A percentile compares a stretch with the other conserved stretches of the same genome.
phyloP scores from a whole-genome alignment of 2,329 filamentous ascomycete species.

The Ophiocordyceps camponoti-floridani region DNA sequence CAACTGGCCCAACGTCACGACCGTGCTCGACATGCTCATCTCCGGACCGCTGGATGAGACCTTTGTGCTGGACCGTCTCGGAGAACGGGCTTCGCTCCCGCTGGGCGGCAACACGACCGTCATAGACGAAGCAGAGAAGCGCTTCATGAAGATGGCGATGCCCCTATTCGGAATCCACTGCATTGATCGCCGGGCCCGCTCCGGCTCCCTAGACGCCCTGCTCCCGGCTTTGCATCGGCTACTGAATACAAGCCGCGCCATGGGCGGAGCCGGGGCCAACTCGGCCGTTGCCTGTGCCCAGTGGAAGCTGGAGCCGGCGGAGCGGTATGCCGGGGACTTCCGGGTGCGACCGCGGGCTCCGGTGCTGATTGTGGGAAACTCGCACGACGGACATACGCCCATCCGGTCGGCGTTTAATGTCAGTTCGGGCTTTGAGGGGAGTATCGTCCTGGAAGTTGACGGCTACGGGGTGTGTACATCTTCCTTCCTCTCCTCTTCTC shows the following conservation, averaged over 20 bases:
- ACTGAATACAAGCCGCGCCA: conserved; percentile 9
- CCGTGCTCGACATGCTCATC: not conserved
- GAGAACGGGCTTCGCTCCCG: not conserved
- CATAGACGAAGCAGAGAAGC: not conserved
- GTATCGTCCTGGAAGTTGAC: conserved; percentile 17
- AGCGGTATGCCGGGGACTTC: conserved; percentile 15
- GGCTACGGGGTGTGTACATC: conserved; percentile 15
- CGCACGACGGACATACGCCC: conserved; percentile 19
- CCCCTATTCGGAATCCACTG: conserved; percentile 13
- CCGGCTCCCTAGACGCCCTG: conserved; percentile 10
- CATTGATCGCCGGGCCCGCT: conserved; percentile 12
- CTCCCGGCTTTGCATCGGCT: conserved; percentile 7
- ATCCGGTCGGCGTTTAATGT: conserved; percentile 18
- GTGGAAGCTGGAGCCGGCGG: conserved; percentile 19
- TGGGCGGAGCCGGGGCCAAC: conserved; percentile 6
- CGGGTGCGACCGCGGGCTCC: conserved; percentile 13
- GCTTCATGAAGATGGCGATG: not conserved
- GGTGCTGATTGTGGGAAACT: conserved; percentile 19
- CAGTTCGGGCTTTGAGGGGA: conserved; percentile 17
- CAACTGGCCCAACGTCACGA: conserved; percentile 19
- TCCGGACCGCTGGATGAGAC: conserved; percentile 11
- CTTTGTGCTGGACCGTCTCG: not conserved
- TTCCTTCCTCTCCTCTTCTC: not conserved
- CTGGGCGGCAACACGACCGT: not conserved
- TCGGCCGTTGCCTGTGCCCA: conserved; percentile 13